Base-by-base conservation (phyloP, 225 moss, liverwort and hornwort genomes). In the Pseudisothecium myosuroides region DNA sequence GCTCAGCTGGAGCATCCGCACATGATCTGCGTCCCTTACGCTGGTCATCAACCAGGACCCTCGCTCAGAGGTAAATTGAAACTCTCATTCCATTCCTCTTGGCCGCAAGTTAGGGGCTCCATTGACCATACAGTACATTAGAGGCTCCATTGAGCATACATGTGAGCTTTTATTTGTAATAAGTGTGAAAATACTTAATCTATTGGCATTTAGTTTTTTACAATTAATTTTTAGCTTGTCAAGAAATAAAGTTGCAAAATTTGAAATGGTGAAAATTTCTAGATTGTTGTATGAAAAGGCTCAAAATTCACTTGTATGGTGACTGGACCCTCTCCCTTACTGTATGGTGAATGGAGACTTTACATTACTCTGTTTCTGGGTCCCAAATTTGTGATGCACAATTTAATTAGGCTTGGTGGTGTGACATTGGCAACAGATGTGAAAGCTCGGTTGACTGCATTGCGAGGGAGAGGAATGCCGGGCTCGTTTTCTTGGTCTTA, bases 401-500 rank as follows among this genome's bases (percentile, higher is more conserved):
- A 69, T 89, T 61, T 89, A 50, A 85, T 81, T 62, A 45, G 18
- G 43, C 39, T 83, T 88, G 45, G 55, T 84, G 79, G 79, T 67
- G 39, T 78, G 69, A 19, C 29, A 68, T 84, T 84, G 63, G 62
- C 34, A 34, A 39, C 93, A 98, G 98, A 97, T 94, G 96, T 98
- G 79, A 98, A 97, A 84, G 83, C 90, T 87, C 95, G 93, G 69
- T 84, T 98, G 71, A 91, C 90, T 87, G 90, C 96, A 58, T 88
- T 97, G 90, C 95, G 95, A n/a, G 97, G 97, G 21, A 96, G 90
- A 86, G 94, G 97, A 80, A 96, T 97, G 92, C 91, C 95, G 47
- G 94, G 95, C 52, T 97, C 96, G 12, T 98, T 95, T 87, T 94
- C 98, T 73, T 98, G 98, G 98, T 91, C 91, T 2, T 92, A 91